Evolutionary conservation across 106 monocot genomes (phyloP).

Genomic region (Gastrodia elata): DNA sequence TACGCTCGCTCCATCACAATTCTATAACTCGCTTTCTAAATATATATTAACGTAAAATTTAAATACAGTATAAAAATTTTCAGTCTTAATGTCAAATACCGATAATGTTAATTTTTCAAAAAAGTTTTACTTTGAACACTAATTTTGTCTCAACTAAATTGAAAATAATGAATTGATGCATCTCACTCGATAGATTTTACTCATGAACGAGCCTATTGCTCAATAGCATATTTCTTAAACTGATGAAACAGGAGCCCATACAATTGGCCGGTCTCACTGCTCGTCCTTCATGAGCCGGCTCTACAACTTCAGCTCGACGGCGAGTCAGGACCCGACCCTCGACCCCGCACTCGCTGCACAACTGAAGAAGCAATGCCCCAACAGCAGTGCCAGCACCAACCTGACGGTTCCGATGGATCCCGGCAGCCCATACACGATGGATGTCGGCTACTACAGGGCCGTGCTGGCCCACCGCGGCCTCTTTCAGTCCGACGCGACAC

Average conservation of each 20-base stretch:
- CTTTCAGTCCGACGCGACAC: slow-evolving; percentile 28
- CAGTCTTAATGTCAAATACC: no score
- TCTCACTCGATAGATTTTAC: no score
- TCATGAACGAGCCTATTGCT: no score
- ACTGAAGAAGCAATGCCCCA: slow-evolving; percentile 11
- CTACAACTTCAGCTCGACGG: slow-evolving; percentile 9
- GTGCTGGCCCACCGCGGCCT: slow-evolving; percentile 12
- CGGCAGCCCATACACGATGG: slow-evolving; percentile 14
- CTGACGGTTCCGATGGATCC: slow-evolving; percentile 19
- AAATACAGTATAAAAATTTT: no score
- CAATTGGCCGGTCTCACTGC: slow-evolving; percentile 29
- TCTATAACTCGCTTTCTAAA: no score
- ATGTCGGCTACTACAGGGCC: slow-evolving; percentile 28
- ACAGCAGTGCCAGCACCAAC: not conserved
- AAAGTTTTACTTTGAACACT: no score
- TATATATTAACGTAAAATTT: no score
- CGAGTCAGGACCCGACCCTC: not conserved
- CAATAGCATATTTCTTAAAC: no score
- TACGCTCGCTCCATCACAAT: no score
- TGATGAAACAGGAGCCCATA: slow-evolving; percentile 19
- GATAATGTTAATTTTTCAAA: no score
- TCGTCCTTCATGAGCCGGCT: slow-evolving; percentile 13
- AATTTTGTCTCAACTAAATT: no score
- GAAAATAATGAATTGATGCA: no score
- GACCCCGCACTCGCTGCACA: slow-evolving; percentile 2